phyloP scores from a whole-genome alignment of 1,284 basidiomycete genomes.

The Rhodotorula sp. region DNA sequence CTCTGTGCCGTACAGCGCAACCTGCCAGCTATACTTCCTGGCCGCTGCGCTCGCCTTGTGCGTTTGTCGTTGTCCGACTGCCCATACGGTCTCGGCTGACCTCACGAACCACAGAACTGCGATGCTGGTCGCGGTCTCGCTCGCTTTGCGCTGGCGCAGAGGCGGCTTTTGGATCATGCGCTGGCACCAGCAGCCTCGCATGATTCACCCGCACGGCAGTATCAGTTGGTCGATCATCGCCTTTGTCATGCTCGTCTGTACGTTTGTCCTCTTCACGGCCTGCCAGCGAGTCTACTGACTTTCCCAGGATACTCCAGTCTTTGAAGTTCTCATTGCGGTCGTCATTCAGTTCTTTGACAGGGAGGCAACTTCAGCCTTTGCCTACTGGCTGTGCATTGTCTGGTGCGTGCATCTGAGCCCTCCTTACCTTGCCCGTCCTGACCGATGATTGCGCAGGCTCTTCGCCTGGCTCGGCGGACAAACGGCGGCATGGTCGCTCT shows the following conservation, averaged over 20 bases:
- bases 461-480: constrained; percentile 14
- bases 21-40: constrained; percentile 14
- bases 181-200: constrained; percentile 1
- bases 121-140: constrained; percentile 9
- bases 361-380: background rate
- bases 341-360: background rate
- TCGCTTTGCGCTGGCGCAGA: background rate
- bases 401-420: background rate
- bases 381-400: constrained; percentile 1
- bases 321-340: constrained; percentile 7
- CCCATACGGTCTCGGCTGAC: no score
- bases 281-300: background rate
- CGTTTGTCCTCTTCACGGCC: background rate
- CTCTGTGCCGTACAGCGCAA: background rate
- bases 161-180: constrained; percentile 15
- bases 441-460: background rate
- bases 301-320: background rate
- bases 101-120: background rate
- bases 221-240: constrained; percentile 13
- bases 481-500: constrained; percentile 9
- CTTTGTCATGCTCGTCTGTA: constrained; percentile 12
- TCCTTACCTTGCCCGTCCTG: accelerated
- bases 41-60: background rate
- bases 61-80: accelerated
- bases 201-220: constrained; percentile 13